Evolutionary conservation across 1,139 yeast genomes (phyloP), one percentile per base, ranked within the genome.

Genomic region (Yamadazyma kanchanaburiensis): DNA sequence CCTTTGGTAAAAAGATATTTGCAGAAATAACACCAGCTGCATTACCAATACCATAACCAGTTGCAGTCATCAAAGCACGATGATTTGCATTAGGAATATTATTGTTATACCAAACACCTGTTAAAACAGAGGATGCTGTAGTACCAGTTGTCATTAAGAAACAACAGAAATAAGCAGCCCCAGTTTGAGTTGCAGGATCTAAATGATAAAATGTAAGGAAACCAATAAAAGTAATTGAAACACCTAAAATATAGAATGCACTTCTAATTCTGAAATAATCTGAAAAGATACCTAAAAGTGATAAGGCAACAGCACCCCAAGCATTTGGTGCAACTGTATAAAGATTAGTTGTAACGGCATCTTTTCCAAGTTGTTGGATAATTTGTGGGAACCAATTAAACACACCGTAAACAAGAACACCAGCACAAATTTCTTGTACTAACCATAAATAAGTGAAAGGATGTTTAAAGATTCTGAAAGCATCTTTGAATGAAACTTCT

Each of bases 41-140:
- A 35, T 55, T 55, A 11, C 59, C 60, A 24, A 55, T 43, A 3
- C 60, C 59, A 23, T 55, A 50, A 13, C 59, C 60, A 7, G 55
- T 56, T 4, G 60, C 54, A 14, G 54, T 46, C 21, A 55, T 46
- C 19, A 53, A 57, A 4, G 49, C 53, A 38, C 60, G 45, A 26
- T 59, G 37, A 31, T 63, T 64, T 30, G 60, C 69, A 33, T 65
- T 64, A 3, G 74, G 73, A 5, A 70, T 67, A 40, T 70, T 70
- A 48, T 70, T 70, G 42, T 64, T 70, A 42, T 69, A 70, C 76
- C 76, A 70, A 1, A 74, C 63, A 1, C 72, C 65, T 2, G 71
- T 62, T 32, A 70, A 52, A 6, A 69, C 75, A 7, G 59, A 53
- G 1, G 60, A 53, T 10, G 59, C 59, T 9, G 53, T 42, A 12